Base-by-base conservation (phyloP, 176 grass and related monocot species). In the Secale cereale region DNA sequence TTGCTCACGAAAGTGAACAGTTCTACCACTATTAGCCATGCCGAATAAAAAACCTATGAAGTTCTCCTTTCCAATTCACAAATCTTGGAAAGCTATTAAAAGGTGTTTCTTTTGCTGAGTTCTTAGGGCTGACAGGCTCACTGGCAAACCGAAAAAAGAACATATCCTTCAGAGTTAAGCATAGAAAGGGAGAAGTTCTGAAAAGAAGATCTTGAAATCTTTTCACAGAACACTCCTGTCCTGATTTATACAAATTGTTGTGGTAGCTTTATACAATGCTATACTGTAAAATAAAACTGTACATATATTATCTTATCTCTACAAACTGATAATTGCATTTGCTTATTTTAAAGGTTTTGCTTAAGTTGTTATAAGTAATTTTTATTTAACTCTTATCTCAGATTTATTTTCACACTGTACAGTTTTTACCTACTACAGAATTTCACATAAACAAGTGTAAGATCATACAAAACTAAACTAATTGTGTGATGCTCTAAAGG, bases 271-370 rank as follows among this genome's bases (percentile, higher is more conserved):
- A 48, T 56, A 50, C 37, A 62, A 37, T 2, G n/a, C 59, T 64
- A 39, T 30, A 79, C 33, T 20, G 39, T 37, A 74, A 64, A 72
- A 70, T 35, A 40, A 29, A 85, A 26, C 39, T 66, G 43, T 63
- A 81, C 13, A 73, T 73, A 73, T 28, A 46, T 43, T 46, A 46
- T 46, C 23, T 27, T 61, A 39, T 28, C 10, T 54, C 32, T 27
- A 81, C 37, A 65, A 81, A 81, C 31, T 48, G 32, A 81, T 59
- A 86, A 60, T 23, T 50, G 20, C 20, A 73, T 80, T 86, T 86
- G 3, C 66, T 72, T 46, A 45, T 63, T 72, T 76, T 39, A 31
- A 76, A 22, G 59, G 57, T 79, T 78, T 17, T 2, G 28, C 40
- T 33, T 48, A 31, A 60, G 37, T 65, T 62, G 28, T 48, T 62